Percentiles rank a stretch among this genome's conserved stretches.
These are phyloP conservation scores for Onygenales sp. DNA, from an alignment of 2,329 filamentous ascomycete species.

Conservation along the genomic window DNA sequence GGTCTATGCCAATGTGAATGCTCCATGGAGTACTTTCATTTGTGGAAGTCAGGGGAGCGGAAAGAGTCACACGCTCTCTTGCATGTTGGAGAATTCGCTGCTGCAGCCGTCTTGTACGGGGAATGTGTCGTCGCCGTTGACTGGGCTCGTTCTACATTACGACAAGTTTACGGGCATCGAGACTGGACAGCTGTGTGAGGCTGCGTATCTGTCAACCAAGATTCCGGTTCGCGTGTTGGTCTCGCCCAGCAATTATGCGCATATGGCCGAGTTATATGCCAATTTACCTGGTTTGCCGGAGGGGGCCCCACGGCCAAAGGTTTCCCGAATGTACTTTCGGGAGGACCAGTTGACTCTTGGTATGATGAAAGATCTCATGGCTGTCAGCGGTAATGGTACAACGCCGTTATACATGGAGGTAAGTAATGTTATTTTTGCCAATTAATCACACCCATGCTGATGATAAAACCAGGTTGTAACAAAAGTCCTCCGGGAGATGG, in stretches of 20 bases:
- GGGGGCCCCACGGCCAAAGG: constrained; percentile 26
- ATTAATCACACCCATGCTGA: neutral
- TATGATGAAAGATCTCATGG: constrained; percentile 49
- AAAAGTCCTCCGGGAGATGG: constrained; percentile 44
- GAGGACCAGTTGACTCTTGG: constrained; percentile 42
- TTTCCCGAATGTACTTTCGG: constrained; percentile 39
- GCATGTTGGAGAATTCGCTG: constrained; percentile 41
- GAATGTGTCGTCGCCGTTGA: constrained; percentile 37
- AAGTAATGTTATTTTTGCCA: constrained; percentile 3
- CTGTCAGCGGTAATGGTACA: constrained; percentile 30
- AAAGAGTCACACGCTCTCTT: constrained; percentile 52
- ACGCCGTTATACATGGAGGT: constrained; percentile 44
- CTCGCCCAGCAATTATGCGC: constrained; percentile 37
- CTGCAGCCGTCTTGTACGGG: constrained; percentile 27
- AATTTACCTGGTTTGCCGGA: constrained; percentile 24
- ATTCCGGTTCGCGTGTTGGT: constrained; percentile 45
- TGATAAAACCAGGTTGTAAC: constrained; percentile 26
- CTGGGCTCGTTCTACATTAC: constrained; percentile 49
- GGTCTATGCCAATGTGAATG: constrained; percentile 40
- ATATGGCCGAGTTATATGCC: constrained; percentile 35
- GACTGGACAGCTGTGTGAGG: constrained; percentile 41
- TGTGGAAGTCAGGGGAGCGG: constrained; percentile 56
- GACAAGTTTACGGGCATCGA: constrained; percentile 35
- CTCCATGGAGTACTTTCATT: constrained; percentile 51
- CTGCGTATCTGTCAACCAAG: constrained; percentile 41